Evolutionary conservation across 495 filamentous ascomycete species (phyloP), one percentile per base, ranked within the genome.

Genomic region (Pyrenopolyporus hunteri): DNA sequence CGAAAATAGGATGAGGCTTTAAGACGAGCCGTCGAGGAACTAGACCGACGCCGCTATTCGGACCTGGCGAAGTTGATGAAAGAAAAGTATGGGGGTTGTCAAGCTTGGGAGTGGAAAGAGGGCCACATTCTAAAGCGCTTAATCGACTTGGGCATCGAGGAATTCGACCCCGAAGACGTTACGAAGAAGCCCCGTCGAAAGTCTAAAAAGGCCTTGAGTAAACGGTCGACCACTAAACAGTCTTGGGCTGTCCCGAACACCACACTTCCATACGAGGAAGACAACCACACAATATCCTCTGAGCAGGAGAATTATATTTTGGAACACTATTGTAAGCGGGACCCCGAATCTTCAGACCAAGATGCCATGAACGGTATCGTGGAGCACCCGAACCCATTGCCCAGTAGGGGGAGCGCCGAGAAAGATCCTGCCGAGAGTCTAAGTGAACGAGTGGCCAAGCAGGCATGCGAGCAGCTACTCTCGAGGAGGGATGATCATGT

Each of bases 401-500:
- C 62, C 39, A n/a, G 46, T 26, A 4, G 37, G 36, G 37, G 64
- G 36, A 33, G 52, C 63, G 43, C 25, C 58, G 50, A 63, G 19
- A 23, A 47, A 39, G 68, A 71, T 10, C 49, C 66, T n/a, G 57
- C 47, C n/a, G 70, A 71, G 43, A 68, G 60, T 6, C 69, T 61
- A 37, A 76, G 75, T 62, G 74, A 73, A 29, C 67, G 72, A 4
- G 72, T 79, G 8, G 76, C 76, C 2, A 72, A 72, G 13, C 74
- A 77, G 25, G 74, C 75, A 0, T 78, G 75, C 57, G 73, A 78
- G 16, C 71, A 77, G 55, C 58, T 78, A 59, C 69, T 78, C 39
- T 44, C 63, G 8, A 55, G 57, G 17, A 42, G 45, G 50, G 36
- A 29, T 25, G 48, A 53, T 22, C 48, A 64, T 45, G 44, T 59